Evolutionary conservation across 225 moss, liverwort and hornwort species (phyloP).

Genomic region (Physcomitrellopsis africana): DNA sequence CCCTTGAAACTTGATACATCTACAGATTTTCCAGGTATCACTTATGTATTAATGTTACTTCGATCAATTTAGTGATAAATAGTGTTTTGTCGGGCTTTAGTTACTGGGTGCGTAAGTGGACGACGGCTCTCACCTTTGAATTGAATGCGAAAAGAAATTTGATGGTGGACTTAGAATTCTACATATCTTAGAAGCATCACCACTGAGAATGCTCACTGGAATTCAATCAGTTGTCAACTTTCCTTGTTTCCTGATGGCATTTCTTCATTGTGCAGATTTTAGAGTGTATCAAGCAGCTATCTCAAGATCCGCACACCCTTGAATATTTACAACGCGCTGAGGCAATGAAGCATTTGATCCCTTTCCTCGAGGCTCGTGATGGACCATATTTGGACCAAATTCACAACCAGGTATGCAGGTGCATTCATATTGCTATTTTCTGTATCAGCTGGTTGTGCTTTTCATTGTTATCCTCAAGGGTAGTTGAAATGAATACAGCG

Average conservation of each 20-base stretch:
- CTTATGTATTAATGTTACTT: not conserved
- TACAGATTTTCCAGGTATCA: not conserved
- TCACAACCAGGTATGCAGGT: conserved; percentile 59
- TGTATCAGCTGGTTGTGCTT: conserved; percentile 17
- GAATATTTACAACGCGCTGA: conserved; percentile 80
- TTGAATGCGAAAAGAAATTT: not conserved
- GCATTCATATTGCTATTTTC: not conserved
- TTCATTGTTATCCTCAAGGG: not conserved
- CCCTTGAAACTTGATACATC: not conserved
- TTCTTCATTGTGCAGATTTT: conserved; percentile 55
- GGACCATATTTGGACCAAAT: conserved; percentile 63
- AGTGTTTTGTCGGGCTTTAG: not conserved
- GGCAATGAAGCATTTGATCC: conserved; percentile 83
- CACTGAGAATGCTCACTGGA: not conserved
- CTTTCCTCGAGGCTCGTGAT: conserved; percentile 62
- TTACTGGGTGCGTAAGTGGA: not conserved
- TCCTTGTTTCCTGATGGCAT: not conserved
- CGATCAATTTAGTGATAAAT: not conserved
- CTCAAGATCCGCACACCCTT: conserved; percentile 68
- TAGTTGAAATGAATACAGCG: not conserved
- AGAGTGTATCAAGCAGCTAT: conserved; percentile 80
- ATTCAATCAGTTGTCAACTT: not conserved
- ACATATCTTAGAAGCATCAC: not conserved
- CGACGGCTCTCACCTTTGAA: not conserved
- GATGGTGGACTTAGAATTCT: not conserved